Evolutionary conservation across 257 asterid genomes (phyloP).

Genomic region (Lavandula angustifolia): DNA sequence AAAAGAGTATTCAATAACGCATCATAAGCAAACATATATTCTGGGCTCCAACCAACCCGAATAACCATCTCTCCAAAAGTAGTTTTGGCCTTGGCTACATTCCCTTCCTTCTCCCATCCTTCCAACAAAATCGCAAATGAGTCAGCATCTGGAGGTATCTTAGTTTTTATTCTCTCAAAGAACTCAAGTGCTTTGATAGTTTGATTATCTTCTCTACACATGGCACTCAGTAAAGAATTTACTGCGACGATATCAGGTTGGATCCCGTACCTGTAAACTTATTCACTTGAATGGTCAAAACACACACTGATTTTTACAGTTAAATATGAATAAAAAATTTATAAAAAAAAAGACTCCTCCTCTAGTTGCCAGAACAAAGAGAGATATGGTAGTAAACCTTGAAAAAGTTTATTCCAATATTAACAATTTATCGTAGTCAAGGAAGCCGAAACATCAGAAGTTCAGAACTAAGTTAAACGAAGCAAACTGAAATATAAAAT

Average conservation of each 20-base stretch:
- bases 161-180: conserved; percentile 54
- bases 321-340: neutral
- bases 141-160: conserved; percentile 62
- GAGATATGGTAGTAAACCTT: neutral
- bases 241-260: conserved; percentile 57
- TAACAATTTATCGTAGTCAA: neutral
- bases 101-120: conserved; percentile 81
- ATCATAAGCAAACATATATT: conserved; percentile 58
- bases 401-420: conserved; percentile 8
- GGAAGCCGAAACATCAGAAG: neutral
- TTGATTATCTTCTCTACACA: conserved; percentile 58
- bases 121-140: conserved; percentile 70
- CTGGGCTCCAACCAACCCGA: conserved; percentile 72
- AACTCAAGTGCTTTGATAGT: conserved; percentile 57
- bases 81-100: conserved; percentile 52
- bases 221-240: conserved; percentile 74
- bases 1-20: conserved; percentile 66
- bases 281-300: conserved; percentile 37
- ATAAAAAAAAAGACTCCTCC: conserved; percentile 9
- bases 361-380: conserved; percentile 17
- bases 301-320: conserved; percentile 24
- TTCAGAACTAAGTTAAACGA: too few relatives aligned
- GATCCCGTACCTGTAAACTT: conserved; percentile 69
- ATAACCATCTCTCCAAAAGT: conserved; percentile 76
- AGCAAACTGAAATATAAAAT: neutral